Evolutionary conservation across 441 rosid genomes (phyloP).

Genomic region (Pelargonium myrrhifolium): DNA sequence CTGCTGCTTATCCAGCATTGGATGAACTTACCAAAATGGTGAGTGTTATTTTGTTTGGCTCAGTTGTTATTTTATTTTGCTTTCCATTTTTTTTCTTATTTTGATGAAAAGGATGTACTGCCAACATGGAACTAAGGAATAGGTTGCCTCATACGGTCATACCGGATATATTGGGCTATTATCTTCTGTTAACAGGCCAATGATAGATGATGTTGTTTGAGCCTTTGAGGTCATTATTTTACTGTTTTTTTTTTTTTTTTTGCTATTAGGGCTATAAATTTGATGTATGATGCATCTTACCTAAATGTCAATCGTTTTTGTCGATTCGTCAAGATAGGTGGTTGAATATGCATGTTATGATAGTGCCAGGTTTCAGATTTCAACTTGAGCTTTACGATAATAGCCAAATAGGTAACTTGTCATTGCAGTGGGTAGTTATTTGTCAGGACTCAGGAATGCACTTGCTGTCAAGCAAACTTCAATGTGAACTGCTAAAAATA

Average conservation of each 20-base stretch:
- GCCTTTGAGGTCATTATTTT: background rate
- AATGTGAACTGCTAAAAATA: background rate
- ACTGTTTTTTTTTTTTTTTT: no score
- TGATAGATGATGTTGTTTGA: background rate
- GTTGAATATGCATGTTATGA: background rate
- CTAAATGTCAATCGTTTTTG: background rate
- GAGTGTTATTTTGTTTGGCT: background rate
- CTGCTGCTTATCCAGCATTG: constrained; percentile 91
- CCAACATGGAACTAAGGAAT: background rate
- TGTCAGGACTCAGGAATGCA: no score
- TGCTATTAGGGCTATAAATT: background rate
- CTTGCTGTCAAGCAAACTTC: background rate
- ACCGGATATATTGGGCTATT: background rate
- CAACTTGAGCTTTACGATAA: background rate
- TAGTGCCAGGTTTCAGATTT: background rate
- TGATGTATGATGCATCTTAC: background rate
- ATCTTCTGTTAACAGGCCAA: background rate
- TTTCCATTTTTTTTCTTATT: background rate
- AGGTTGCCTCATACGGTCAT: background rate
- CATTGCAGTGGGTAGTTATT: background rate
- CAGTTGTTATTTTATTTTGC: background rate
- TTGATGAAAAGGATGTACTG: background rate
- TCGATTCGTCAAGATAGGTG: background rate
- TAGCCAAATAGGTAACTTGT: background rate
- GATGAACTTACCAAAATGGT: constrained; percentile 94